phyloP scores from a whole-genome alignment of 2,329 filamentous ascomycete genomes.

The Pseudogymnoascus pannorum region DNA sequence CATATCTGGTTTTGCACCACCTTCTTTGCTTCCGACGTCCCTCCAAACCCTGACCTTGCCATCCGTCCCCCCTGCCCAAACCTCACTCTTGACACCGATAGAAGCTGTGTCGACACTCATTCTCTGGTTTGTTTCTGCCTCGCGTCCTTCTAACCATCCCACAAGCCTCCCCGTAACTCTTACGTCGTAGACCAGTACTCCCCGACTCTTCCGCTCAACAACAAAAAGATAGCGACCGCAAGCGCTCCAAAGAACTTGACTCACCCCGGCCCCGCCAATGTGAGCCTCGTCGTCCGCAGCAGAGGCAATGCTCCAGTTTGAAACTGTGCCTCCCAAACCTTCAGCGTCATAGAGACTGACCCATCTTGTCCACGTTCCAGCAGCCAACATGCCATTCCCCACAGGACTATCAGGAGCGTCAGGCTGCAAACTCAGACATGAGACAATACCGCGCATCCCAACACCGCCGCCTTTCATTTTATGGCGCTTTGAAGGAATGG shows the following conservation, averaged over 20 bases:
- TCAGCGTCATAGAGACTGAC: constrained; percentile 56
- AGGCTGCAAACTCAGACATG: constrained; percentile 45
- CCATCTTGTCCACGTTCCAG: constrained; percentile 58
- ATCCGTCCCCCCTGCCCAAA: constrained; percentile 52
- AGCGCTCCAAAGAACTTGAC: constrained; percentile 53
- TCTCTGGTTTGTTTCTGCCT: constrained; percentile 47
- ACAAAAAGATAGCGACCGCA: constrained; percentile 57
- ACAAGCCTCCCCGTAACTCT: constrained; percentile 52
- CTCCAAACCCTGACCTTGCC: constrained; percentile 54
- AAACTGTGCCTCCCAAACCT: constrained; percentile 45
- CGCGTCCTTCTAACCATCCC: constrained; percentile 44
- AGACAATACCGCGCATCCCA: constrained; percentile 56
- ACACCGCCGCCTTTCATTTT: constrained; percentile 53
- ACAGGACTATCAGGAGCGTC: constrained; percentile 24
- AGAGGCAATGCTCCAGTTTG: constrained; percentile 51
- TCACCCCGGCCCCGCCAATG: constrained; percentile 55
- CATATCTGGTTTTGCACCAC: constrained; percentile 22
- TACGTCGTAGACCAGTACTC: constrained; percentile 56
- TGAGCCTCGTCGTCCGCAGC: constrained; percentile 44
- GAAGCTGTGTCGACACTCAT: constrained; percentile 49
- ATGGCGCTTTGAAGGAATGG: constrained; percentile 53
- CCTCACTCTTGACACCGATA: constrained; percentile 37
- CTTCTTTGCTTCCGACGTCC: constrained; percentile 44
- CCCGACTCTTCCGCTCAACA: constrained; percentile 49
- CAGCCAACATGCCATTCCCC: constrained; percentile 40